phyloP scores from a whole-genome alignment of 768 basidiomycete species.

The Leucogyrophana mollusca region DNA sequence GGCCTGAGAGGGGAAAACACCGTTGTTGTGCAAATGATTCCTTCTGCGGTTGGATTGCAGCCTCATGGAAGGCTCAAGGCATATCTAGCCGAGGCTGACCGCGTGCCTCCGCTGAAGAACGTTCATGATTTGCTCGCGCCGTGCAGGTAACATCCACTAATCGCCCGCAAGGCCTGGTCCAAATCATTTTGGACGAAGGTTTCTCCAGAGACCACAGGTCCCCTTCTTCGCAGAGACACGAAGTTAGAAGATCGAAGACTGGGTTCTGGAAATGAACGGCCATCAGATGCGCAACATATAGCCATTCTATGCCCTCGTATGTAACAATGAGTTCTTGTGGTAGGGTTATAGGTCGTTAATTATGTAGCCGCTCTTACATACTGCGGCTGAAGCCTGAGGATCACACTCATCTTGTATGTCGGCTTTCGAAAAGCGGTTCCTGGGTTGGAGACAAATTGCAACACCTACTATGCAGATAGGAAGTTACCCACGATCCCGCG shows the following conservation, averaged over 20 bases:
- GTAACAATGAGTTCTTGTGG: constrained; percentile 7
- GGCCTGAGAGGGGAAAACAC: constrained; percentile 4
- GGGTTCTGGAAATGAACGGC: constrained; percentile 3
- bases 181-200: constrained; percentile 5
- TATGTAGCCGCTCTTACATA: neutral
- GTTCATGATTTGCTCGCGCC: constrained; percentile 7
- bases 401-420: too few species aligned
- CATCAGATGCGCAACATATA: constrained; percentile 6
- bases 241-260: constrained; percentile 3
- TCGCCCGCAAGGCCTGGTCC: constrained; percentile 1
- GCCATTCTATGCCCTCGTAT: constrained; percentile 10
- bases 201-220: constrained; percentile 3
- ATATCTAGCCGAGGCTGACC: constrained; percentile 27
- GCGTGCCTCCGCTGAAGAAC: constrained; percentile 1
- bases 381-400: too few species aligned
- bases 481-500: too few species aligned
- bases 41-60: constrained; percentile 15
- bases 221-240: constrained; percentile 2
- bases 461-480: too few species aligned
- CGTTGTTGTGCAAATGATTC: constrained; percentile 15
- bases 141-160: constrained; percentile 1
- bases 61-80: constrained; percentile 31
- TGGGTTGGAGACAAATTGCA: too few species aligned
- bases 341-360: constrained; percentile 4
- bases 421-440: too few species aligned